These are phyloP conservation scores for Phoma herbarum DNA, from an alignment of 2,329 filamentous ascomycete genomes.

Conservation along the genomic window DNA sequence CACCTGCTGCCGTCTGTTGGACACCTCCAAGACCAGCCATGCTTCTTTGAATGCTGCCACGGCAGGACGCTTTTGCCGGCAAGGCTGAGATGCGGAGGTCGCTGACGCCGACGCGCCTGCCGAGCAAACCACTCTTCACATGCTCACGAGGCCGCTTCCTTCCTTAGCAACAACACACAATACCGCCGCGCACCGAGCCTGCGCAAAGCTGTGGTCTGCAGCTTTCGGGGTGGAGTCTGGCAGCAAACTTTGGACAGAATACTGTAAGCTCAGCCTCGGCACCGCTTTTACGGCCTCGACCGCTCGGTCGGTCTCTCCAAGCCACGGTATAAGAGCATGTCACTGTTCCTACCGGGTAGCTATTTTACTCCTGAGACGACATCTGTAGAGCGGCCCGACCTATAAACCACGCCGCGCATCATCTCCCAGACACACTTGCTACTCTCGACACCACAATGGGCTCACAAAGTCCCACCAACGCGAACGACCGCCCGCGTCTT, in stretches of 20 bases:
- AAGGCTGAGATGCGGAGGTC: conserved; percentile 9
- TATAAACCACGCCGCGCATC: neutral
- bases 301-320: conserved; percentile 11
- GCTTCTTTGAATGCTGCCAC: neutral
- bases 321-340: conserved; percentile 19
- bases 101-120: conserved; percentile 9
- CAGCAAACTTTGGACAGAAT: neutral
- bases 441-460: conserved; percentile 27
- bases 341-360: conserved; percentile 11
- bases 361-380: conserved; percentile 2
- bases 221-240: neutral
- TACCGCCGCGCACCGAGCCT: conserved; percentile 1
- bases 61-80: neutral
- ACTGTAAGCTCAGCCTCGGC: conserved; percentile 1
- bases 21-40: neutral
- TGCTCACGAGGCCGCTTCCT: conserved; percentile 5
- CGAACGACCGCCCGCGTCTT: conserved; percentile 67
- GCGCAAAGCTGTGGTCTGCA: neutral
- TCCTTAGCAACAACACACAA: neutral
- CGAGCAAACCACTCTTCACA: conserved; percentile 20
- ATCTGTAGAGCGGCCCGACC: neutral
- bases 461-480: conserved; percentile 41
- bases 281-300: neutral
- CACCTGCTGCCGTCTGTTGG: neutral
- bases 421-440: too few species aligned